Percentiles rank a stretch among this genome's conserved stretches.
These are phyloP conservation scores for Lipomyces spencermartinsiae DNA, from an alignment of 805 yeast species.

Conservation along the genomic window DNA sequence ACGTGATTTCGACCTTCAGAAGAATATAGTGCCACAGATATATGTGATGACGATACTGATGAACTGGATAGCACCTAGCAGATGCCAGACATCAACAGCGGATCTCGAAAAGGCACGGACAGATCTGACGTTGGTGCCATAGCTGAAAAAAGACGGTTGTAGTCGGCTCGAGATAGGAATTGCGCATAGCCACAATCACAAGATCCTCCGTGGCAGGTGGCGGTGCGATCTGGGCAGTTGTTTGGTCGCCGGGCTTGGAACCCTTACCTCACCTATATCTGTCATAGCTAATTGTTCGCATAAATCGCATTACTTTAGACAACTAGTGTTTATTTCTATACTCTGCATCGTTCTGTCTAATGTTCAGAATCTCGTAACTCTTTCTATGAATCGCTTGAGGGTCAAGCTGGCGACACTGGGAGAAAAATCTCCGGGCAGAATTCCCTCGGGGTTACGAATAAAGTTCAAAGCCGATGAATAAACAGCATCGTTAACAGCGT, in stretches of 20 bases:
- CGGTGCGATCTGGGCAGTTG: background rate
- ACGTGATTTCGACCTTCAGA: no score
- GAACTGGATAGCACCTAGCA: no score
- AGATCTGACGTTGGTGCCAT: background rate
- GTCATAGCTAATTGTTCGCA: no score
- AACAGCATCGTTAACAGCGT: background rate
- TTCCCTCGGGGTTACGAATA: background rate
- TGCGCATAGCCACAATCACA: background rate
- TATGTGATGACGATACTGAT: no score
- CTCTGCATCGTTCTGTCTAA: background rate
- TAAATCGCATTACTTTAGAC: no score
- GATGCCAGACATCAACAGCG: no score
- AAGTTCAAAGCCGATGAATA: background rate
- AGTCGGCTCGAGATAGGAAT: conserved; percentile 4
- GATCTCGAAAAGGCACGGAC: background rate
- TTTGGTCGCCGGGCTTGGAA: background rate
- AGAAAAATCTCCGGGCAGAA: background rate
- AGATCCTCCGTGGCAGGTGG: background rate
- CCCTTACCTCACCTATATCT: background rate
- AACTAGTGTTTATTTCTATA: no score
- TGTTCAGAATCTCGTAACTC: background rate
- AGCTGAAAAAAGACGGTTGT: background rate
- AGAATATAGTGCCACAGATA: no score
- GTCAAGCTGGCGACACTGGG: no score
- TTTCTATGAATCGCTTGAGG: no score